Evolutionary conservation across 1,284 basidiomycete species (phyloP), one percentile per base, ranked within the genome.

Genomic region (Gomphus sp.): DNA sequence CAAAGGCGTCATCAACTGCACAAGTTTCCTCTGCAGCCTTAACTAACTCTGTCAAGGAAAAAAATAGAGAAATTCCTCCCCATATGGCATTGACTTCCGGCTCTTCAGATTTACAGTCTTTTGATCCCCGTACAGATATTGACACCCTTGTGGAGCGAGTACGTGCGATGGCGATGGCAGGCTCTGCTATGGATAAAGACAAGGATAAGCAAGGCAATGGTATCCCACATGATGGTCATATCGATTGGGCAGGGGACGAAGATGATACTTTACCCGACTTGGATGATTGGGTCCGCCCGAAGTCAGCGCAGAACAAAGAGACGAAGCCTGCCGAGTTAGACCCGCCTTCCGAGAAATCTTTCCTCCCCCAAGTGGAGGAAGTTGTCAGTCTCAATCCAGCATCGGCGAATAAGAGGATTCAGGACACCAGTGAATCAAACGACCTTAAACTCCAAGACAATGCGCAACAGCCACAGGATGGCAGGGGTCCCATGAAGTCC

Each of bases 231-330:
- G 87, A 61, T 39, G 62, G 61, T 44, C 87, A 89, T 62, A 85
- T 90, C 58, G 89, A 91, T 70, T 91, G 89, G 89, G 89, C 89
- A 34, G 85, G 84, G 36, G 87, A 90, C 61, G 88, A 91, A 60
- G 89, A 91, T 63, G 88, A 89, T 66, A 83, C 80, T 64, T 73
- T 91, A 5, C 89, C 89, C 11, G 88, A 90, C 71, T 74, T 91
- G 22, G 81, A 90, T 66, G 89, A 91, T 66, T 91, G 89, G 89
- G 88, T 54, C n/a, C 31, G 22, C 14, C 51, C 58, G n/a, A 56
- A 56, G 34, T n/a, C 22, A 10, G 31, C 39, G 33, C 36, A 55
- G 41, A 39, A 25, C 14, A 45, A 55, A 18, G 39, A 55, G 9
- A 11, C 43, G 4, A 43, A 43, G 3, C 9, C 45, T 12, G 25